Base-by-base conservation (phyloP, 148 eudicot genomes). In the Diospyros kaki region DNA sequence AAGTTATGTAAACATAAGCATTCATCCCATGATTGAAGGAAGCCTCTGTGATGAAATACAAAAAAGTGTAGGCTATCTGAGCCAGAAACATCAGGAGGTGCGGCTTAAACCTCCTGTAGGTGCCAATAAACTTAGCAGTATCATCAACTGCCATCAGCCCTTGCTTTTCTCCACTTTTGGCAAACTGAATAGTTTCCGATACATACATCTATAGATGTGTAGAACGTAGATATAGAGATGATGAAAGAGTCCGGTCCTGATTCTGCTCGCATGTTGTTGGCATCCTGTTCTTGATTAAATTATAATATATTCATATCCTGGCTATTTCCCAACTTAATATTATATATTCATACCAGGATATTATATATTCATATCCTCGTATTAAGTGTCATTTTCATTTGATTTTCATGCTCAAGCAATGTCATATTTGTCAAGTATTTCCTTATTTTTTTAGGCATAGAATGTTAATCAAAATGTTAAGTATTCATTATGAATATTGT, bases 1-100 rank as follows among this genome's bases (percentile, higher is more conserved):
- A 93, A 5, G 97, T 93, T 9, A 93, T 55, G 69, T 86, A 90
- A 52, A 93, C 96, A 73, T 89, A 88, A 72, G 97, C 93, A 62
- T 90, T 86, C 98, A 93, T 86, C 39, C 98, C 96, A 77, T 89
- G 92, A 59, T 85, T 85, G 79, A 93, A 93, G 72, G 98, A 89
- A 68, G 93, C 98, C 68, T 89, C 88, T 4, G 96, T 86, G 73
- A 93, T 84, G 83, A 93, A 86, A 68, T 90, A 93, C 68, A 90
- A 77, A 44, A 90, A 71, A 72, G 96, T 86, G 64, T 82, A 93
- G 72, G 86, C 90, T 68, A 93, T 72, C 75, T 93, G 97, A 78
- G 84, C 75, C 28, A 89, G 8, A 66, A 79, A 79, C 97, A 93
- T 90, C 28, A 89, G 77, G 71, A 93, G 78, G 68, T 90, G 97